Evolutionary conservation across 441 rosid species (phyloP), one percentile per base, ranked within the genome.

Genomic region (Capsella rubella): DNA sequence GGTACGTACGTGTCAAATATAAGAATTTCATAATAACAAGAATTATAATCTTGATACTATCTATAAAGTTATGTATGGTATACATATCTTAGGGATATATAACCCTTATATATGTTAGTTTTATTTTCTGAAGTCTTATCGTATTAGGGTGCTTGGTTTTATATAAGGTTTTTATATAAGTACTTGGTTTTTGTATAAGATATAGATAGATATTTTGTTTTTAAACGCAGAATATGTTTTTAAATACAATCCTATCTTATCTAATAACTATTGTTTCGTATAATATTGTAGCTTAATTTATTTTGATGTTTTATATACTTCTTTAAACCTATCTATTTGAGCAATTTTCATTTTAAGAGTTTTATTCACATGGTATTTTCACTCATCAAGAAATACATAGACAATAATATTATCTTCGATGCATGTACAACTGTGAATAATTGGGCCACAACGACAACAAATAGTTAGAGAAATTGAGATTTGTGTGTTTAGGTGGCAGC

Each of bases 401-500:
- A n/a, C n/a, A n/a, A 25, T 64, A 4, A 47, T 34, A 49, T 64
- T 3, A 47, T 25, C 18, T 29, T 37, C n/a, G 14, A 58, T 67
- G 67, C 65, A 57, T 74, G 73, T 40, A 67, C 55, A 52, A 52
- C 3, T 75, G 50, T 35, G 27, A 5, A 37, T 58, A 39, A n/a
- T 15, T 57, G 57, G 35, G 2, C 14, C 57, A 39, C 28, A 50
- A 6, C 2, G 67, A 49, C 62, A 57, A 62, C 74, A 68, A 27
- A 69, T 35, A 18, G 52, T 25, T 11, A 40, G 37, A 76, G 50
- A 54, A 12, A 16, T 25, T 52, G 64, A 45, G 13, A 43, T 45
- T 69, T 40, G 74, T 75, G 15, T 45, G 32, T 55, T 61, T 31
- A 70, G 67, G 79, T 76, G 79, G 52, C 61, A 46, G 55, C 56